A percentile compares a stretch with the other conserved stretches of the same genome.
Conservation (phyloP, 2,329 filamentous ascomycete genomes). For the Xylariaceae sp. region DNA sequence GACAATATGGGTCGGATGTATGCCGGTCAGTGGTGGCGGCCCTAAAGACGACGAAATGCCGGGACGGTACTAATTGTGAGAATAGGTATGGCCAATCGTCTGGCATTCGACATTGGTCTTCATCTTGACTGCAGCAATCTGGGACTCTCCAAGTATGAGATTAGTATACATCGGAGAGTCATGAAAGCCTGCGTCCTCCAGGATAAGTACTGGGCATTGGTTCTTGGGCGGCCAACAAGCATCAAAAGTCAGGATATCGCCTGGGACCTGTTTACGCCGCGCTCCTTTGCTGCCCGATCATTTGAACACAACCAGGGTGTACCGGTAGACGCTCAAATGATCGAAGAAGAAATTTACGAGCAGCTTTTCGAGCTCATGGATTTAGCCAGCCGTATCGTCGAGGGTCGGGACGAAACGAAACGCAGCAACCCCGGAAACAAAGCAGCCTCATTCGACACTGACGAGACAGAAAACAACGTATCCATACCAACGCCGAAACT, state of each 20-base stretch:
- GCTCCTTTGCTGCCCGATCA: neutral
- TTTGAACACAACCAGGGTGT: neutral
- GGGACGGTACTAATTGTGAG: neutral
- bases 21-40: conserved; percentile 12
- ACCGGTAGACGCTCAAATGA: neutral
- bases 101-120: conserved; percentile 19
- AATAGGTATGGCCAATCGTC: conserved; percentile 20
- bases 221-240: conserved; percentile 15
- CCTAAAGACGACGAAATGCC: no score
- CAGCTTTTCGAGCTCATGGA: conserved; percentile 18
- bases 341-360: conserved; percentile 18
- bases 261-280: conserved; percentile 1
- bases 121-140: conserved; percentile 10
- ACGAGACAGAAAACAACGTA: neutral
- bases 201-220: conserved; percentile 21
- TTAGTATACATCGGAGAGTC: conserved; percentile 15
- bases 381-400: conserved; percentile 12
- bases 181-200: conserved; percentile 20
- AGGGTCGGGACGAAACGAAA: neutral
- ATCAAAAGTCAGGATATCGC: conserved; percentile 14
- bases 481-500: conserved; percentile 1
- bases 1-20: conserved; percentile 21
- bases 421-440: neutral
- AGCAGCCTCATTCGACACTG: neutral
- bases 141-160: conserved; percentile 13